Conservation (phyloP, 176 grass and related monocot species). For the Rhynchospora tenuis region DNA sequence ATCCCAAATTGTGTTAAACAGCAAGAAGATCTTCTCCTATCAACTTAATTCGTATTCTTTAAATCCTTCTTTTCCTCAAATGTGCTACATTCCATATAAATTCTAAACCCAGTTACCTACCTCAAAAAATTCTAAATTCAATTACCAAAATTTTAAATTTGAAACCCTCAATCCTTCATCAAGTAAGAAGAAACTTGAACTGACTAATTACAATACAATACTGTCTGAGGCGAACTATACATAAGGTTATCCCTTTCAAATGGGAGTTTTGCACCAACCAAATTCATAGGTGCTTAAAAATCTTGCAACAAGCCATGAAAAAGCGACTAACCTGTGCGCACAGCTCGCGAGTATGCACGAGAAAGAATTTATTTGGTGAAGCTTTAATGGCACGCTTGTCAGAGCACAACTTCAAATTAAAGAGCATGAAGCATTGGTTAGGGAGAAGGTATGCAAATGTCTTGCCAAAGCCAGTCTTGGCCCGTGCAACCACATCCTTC, state of each 20-base stretch:
- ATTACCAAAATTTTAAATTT: background rate
- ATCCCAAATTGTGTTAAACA: background rate
- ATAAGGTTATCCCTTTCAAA: background rate
- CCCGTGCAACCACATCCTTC: constrained; percentile 86
- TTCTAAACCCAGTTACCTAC: no score
- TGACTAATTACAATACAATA: background rate
- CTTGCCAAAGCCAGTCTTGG: constrained; percentile 90
- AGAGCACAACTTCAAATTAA: constrained; percentile 53
- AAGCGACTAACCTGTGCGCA: constrained; percentile 63
- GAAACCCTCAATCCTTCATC: background rate
- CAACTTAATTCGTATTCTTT: background rate
- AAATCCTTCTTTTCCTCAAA: no score
- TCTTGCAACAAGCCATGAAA: background rate
- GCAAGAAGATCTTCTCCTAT: background rate
- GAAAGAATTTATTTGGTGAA: constrained; percentile 62
- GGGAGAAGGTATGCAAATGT: constrained; percentile 88
- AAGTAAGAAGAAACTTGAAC: background rate
- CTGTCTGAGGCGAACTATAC: background rate
- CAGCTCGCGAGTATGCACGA: constrained; percentile 80
- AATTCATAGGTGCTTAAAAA: background rate
- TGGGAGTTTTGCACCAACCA: background rate
- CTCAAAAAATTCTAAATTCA: no score
- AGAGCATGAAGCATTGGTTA: constrained; percentile 76
- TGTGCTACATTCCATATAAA: no score
- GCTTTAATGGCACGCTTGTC: constrained; percentile 52